Evolutionary conservation across 345 rosid genomes (phyloP).

Genomic region (Xanthoceras sorbifolium): DNA sequence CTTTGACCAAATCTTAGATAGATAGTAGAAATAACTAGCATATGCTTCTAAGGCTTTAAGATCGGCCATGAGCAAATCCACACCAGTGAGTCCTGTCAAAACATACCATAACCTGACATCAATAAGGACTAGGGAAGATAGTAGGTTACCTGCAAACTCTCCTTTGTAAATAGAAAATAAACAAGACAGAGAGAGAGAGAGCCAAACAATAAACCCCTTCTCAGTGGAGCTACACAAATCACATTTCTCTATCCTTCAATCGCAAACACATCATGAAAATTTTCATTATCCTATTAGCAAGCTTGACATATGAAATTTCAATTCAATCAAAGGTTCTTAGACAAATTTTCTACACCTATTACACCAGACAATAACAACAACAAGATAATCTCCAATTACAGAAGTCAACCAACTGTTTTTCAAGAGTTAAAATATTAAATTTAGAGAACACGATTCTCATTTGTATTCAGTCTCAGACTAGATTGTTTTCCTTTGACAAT

Average conservation of each 20-base stretch:
- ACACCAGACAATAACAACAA: no score
- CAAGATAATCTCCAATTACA: not conserved
- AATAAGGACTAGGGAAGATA: constrained; percentile 13
- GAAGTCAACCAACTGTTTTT: no score
- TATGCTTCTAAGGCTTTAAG: constrained; percentile 88
- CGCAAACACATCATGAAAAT: not conserved
- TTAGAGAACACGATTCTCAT: no score
- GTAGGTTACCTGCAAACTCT: no score
- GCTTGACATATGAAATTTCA: not conserved
- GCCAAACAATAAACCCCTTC: not conserved
- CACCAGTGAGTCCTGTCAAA: constrained; percentile 68
- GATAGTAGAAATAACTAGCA: constrained; percentile 57
- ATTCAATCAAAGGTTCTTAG: not conserved
- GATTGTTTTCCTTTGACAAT: no score
- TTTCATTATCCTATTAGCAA: not conserved
- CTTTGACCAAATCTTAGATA: constrained; percentile 77
- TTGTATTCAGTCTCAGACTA: no score
- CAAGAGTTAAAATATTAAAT: not conserved
- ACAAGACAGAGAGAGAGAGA: not conserved
- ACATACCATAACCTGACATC: constrained; percentile 10
- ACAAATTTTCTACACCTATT: not conserved
- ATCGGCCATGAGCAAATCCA: constrained; percentile 92
- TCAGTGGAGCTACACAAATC: not conserved
- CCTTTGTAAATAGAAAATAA: not conserved
- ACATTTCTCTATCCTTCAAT: not conserved